Percentiles rank a stretch among this genome's conserved stretches.
These are phyloP conservation scores for Macrolepiota fuliginosa DNA, from an alignment of 768 basidiomycete genomes.

Conservation along the genomic window DNA sequence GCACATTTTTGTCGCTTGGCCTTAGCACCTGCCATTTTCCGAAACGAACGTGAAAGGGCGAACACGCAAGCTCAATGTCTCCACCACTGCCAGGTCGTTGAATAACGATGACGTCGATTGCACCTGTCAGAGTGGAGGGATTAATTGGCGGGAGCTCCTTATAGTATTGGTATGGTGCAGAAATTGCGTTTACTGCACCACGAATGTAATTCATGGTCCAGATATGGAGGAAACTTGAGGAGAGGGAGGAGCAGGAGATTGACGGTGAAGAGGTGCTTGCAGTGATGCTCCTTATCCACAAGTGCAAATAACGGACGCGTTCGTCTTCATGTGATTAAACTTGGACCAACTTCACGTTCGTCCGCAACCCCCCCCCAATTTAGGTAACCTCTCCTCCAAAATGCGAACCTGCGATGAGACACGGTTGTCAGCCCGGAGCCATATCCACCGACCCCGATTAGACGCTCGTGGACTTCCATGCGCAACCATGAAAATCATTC, in stretches of 20 bases:
- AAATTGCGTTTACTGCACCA: slow-evolving; percentile 81
- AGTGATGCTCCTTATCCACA: slow-evolving; percentile 4
- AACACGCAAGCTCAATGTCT: slow-evolving; percentile 74
- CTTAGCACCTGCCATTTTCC: slow-evolving; percentile 96
- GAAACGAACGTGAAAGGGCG: slow-evolving; percentile 96
- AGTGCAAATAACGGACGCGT: slow-evolving; percentile 2
- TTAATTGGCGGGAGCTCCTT: slow-evolving; percentile 85
- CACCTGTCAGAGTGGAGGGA: slow-evolving; percentile 94
- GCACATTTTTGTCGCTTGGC: slow-evolving; percentile 90
- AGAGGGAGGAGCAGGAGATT: slow-evolving; percentile 18
- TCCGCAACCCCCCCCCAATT: too few relatives aligned
- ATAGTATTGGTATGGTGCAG: slow-evolving; percentile 88
- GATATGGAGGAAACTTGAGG: slow-evolving; percentile 17
- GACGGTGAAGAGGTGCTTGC: slow-evolving; percentile 6
- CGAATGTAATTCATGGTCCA: slow-evolving; percentile 80
- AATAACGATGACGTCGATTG: slow-evolving; percentile 98
- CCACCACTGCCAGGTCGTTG: slow-evolving; percentile 65
- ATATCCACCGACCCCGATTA: neutral
- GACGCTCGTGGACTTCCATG: neutral
- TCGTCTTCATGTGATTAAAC: neutral
- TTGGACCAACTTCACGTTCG: neutral
- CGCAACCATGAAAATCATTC: too few relatives aligned
- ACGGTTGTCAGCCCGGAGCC: neutral
- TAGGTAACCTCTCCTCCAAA: too few relatives aligned
- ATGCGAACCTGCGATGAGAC: too few relatives aligned